A percentile compares a stretch with the other conserved stretches of the same genome.
phyloP scores from a whole-genome alignment of 257 asterid genomes.

The Nicotiana sylvestris region DNA sequence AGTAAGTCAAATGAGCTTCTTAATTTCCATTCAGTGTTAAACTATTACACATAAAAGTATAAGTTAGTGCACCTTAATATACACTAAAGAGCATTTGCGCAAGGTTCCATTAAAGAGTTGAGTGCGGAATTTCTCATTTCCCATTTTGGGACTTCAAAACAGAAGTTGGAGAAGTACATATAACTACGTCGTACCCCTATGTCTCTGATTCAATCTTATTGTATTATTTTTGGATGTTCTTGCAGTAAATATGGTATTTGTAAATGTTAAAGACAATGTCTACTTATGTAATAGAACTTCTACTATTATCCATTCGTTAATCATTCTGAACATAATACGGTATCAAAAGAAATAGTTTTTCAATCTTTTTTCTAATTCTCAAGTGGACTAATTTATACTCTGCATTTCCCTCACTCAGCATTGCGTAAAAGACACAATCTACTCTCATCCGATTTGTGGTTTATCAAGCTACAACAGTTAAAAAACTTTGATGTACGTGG shows the following conservation, averaged over 20 bases:
- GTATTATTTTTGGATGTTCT: not conserved
- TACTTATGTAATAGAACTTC: not conserved
- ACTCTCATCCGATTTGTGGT: not conserved
- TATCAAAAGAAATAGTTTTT: not conserved
- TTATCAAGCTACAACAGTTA: not conserved
- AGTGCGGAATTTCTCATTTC: not conserved
- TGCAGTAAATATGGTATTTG: not conserved
- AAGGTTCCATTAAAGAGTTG: not conserved
- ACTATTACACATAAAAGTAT: not conserved
- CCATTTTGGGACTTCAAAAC: not conserved
- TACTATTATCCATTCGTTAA: not conserved
- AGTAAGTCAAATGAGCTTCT: not conserved
- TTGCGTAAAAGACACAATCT: not conserved
- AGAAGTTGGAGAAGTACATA: not conserved
- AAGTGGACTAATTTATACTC: not conserved
- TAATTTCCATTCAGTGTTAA: not conserved
- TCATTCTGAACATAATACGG: not conserved
- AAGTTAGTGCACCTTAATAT: not conserved
- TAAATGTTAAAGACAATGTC: not conserved
- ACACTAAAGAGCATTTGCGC: not conserved
- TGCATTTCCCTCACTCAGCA: not conserved
- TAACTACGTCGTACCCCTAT: not conserved
- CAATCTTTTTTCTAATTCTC: not conserved
- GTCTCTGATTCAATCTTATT: not conserved
- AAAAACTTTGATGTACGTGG: not conserved